These are phyloP conservation scores for Alternaria brassicicola DNA, from an alignment of 2,329 filamentous ascomycete genomes.

Conservation along the genomic window DNA sequence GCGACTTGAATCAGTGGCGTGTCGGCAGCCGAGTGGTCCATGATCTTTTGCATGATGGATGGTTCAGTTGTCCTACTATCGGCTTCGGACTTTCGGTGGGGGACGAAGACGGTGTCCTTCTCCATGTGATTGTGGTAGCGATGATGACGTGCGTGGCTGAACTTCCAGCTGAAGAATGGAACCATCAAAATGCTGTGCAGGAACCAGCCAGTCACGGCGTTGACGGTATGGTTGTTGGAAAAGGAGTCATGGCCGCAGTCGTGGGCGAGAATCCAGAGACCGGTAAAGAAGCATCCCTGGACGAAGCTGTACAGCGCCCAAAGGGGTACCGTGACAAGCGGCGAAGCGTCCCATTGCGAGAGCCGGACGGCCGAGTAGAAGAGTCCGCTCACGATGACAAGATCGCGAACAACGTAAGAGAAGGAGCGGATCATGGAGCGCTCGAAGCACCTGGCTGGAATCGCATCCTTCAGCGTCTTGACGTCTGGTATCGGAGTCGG, in stretches of 20 bases:
- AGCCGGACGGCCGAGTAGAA: constrained; percentile 24
- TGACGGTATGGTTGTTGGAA: constrained; percentile 62
- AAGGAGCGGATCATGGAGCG: constrained; percentile 30
- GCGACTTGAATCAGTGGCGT: constrained; percentile 63
- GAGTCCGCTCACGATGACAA: constrained; percentile 24
- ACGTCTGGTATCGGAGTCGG: constrained; percentile 25
- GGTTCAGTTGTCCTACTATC: constrained; percentile 10
- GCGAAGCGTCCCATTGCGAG: constrained; percentile 21
- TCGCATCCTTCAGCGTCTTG: constrained; percentile 32
- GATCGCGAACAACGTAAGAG: constrained; percentile 33
- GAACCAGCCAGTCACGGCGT: constrained; percentile 67
- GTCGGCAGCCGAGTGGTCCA: constrained; percentile 60
- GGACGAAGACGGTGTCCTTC: constrained; percentile 45
- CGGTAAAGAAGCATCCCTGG: constrained; percentile 70
- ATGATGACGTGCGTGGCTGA: constrained; percentile 13
- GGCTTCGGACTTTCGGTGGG: constrained; percentile 27
- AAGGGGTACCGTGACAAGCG: constrained; percentile 19
- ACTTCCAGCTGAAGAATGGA: constrained; percentile 62
- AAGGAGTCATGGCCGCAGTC: constrained; percentile 75
- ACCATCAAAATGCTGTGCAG: constrained; percentile 70
- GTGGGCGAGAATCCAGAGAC: constrained; percentile 70
- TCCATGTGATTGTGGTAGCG: constrained; percentile 15
- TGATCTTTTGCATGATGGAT: constrained; percentile 20
- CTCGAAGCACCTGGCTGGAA: constrained; percentile 34
- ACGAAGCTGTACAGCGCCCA: constrained; percentile 67